phyloP scores from a whole-genome alignment of 1,284 basidiomycete genomes.

The Tylopilus sp. region DNA sequence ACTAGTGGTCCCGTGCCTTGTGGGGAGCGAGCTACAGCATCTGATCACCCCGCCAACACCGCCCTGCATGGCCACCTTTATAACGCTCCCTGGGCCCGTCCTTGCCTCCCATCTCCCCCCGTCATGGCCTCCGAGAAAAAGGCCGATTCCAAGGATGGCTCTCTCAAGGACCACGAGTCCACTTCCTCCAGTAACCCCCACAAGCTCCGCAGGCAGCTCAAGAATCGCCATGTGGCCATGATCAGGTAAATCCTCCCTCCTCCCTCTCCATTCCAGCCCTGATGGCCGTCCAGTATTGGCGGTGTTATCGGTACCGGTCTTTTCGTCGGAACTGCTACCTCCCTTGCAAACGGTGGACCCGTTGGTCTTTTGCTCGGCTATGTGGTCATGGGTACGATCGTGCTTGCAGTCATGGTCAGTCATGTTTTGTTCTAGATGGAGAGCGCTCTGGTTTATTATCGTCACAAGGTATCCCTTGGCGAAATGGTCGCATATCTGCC shows the following conservation, averaged over 20 bases:
- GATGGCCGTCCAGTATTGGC: conserved; percentile 42
- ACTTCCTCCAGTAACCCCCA: conserved; percentile 3
- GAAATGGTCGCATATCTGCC: conserved; percentile 46
- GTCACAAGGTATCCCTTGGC: conserved; percentile 35
- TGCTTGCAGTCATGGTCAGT: conserved; percentile 55
- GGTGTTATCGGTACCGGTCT: conserved; percentile 77
- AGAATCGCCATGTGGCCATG: conserved; percentile 68
- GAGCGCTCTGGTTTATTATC: neutral
- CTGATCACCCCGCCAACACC: conserved; percentile 5
- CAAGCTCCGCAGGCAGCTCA: conserved; percentile 53
- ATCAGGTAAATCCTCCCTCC: conserved; percentile 45
- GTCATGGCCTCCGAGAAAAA: conserved; percentile 26
- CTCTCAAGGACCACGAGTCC: conserved; percentile 23
- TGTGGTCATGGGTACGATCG: conserved; percentile 56
- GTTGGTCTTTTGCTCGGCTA: conserved; percentile 66
- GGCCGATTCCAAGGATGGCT: neutral
- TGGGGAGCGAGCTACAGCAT: too few species aligned
- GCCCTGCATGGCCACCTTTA: conserved; percentile 12
- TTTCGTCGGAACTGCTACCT: conserved; percentile 61
- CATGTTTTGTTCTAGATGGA: too few species aligned
- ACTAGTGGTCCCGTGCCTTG: too few species aligned
- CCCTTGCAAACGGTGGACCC: conserved; percentile 56
- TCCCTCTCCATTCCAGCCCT: neutral
- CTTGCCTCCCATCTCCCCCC: neutral
- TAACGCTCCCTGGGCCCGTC: neutral